A percentile compares a stretch with the other conserved stretches of the same genome.
Conservation (phyloP, 257 asterid species). For the Verbascum thapsus region DNA sequence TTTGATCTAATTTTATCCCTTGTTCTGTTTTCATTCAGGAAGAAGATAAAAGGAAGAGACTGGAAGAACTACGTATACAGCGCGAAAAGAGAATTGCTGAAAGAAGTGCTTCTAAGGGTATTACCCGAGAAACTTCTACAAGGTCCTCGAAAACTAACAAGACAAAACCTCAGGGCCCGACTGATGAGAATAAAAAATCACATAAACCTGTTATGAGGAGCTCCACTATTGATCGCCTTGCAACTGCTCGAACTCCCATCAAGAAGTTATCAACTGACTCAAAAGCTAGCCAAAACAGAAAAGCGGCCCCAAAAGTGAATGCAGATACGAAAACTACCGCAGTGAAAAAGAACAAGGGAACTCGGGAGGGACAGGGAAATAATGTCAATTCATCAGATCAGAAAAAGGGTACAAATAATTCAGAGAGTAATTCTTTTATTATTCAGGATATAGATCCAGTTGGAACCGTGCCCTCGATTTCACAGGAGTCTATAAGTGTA, state of each 20-base stretch:
- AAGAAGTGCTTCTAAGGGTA: conserved; percentile 60
- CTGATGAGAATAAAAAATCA: conserved; percentile 40
- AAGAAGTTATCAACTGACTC: conserved; percentile 39
- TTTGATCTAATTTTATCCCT: conserved; percentile 2
- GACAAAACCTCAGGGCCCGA: conserved; percentile 34
- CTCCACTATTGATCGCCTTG: conserved; percentile 68
- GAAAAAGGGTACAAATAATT: conserved; percentile 29
- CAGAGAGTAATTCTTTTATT: conserved; percentile 32
- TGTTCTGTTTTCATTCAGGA: conserved; percentile 43
- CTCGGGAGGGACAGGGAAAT: conserved; percentile 30
- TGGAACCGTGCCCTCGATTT: conserved; percentile 14
- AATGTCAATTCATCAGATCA: conserved; percentile 38
- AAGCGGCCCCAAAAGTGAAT: conserved; percentile 37
- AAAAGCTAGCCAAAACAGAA: conserved; percentile 41
- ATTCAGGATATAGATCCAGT: conserved; percentile 24
- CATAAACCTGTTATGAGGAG: conserved; percentile 51
- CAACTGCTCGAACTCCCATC: conserved; percentile 59
- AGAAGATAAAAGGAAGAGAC: conserved; percentile 66
- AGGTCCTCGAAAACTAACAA: conserved; percentile 39
- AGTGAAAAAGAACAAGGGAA: conserved; percentile 37
- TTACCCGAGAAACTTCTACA: conserved; percentile 34
- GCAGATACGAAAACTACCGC: conserved; percentile 18
- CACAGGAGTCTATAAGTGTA: conserved; percentile 25
- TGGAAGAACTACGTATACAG: conserved; percentile 58
- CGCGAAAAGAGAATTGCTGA: conserved; percentile 84